These are phyloP conservation scores for Coemansia sp. DNA, from an alignment of 192 early-diverging fungal species.

Conservation along the genomic window DNA sequence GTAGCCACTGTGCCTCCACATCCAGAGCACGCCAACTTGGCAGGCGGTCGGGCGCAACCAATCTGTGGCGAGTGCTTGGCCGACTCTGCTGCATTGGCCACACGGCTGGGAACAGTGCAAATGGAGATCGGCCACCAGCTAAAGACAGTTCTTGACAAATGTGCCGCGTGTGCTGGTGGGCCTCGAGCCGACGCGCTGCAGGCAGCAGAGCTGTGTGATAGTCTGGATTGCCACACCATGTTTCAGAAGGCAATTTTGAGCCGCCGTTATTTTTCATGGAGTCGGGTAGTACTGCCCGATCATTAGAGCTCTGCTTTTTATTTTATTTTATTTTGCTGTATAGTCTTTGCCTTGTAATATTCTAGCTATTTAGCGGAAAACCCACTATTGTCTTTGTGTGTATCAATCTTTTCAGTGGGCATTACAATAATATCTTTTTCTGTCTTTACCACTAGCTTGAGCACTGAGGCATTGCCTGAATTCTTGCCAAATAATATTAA, in stretches of 20 bases:
- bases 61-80: slow-evolving; percentile 22
- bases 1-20: background rate
- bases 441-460: too few relatives aligned
- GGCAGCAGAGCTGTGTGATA: slow-evolving; percentile 33
- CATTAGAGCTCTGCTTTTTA: background rate
- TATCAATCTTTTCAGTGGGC: too few relatives aligned
- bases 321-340: background rate
- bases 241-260: slow-evolving; percentile 23
- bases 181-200: slow-evolving; percentile 29
- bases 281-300: background rate
- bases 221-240: slow-evolving; percentile 31
- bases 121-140: slow-evolving; percentile 8
- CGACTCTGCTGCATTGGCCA: slow-evolving; percentile 14
- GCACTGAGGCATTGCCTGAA: too few relatives aligned
- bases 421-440: too few relatives aligned
- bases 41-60: background rate
- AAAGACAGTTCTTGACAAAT: slow-evolving; percentile 18
- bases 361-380: too few relatives aligned
- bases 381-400: too few relatives aligned
- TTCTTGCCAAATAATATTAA: too few relatives aligned
- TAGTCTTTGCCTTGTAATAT: too few relatives aligned
- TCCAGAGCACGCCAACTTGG: slow-evolving; percentile 6
- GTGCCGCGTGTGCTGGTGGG: slow-evolving; percentile 30
- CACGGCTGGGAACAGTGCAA: slow-evolving; percentile 12
- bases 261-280: slow-evolving; percentile 26